Base-by-base conservation (phyloP, 495 filamentous ascomycete genomes). In the Neurospora tetraspora region DNA sequence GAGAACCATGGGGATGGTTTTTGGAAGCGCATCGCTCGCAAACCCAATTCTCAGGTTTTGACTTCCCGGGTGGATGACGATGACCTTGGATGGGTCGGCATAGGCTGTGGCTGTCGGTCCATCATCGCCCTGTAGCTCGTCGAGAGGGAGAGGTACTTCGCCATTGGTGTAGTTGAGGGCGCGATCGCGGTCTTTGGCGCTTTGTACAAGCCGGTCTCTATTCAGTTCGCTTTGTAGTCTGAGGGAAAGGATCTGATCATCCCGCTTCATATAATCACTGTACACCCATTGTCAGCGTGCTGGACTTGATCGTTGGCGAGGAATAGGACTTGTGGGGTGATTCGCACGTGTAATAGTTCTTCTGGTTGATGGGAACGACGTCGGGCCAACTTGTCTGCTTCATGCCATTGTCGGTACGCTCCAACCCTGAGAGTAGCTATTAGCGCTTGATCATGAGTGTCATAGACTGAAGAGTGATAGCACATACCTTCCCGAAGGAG, bases 271-370 rank as follows among this genome's bases (percentile, higher is more conserved):
- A 77, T 97, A 99, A 77, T 99, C 96, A 42, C 94, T 97, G 74
- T 6, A 12, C 42, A 43, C 16, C n/a, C 65, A 34, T 70, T 16
- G 78, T 81, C 69, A 82, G 78, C 43, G 34, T 31, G 53, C 27
- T 27, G 53, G 27, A 18, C 53, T 34, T 18, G 27, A 18, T 31
- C 8, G 39, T 34, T 65, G 36, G 20, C 5, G 23, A 39, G 40
- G 18, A 27, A 42, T n/a, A 37, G 27, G 53, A 34, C 53, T 40
- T 27, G 23, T 12, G 20, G 47, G 27, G 71, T 70, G 27, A 86
- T 40, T n/a, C 93, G 71, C 86, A 97, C 93, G 96, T 99, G 78
- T 99, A 99, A 82, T 99, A 99, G 82, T 99, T 99, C 83, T 99
- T 99, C 79, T 99, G 96, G 78, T 99, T 99, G 80, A 99, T 99